Evolutionary conservation across 164 flowering plant genomes (phyloP).

Genomic region (Vitis riparia): DNA sequence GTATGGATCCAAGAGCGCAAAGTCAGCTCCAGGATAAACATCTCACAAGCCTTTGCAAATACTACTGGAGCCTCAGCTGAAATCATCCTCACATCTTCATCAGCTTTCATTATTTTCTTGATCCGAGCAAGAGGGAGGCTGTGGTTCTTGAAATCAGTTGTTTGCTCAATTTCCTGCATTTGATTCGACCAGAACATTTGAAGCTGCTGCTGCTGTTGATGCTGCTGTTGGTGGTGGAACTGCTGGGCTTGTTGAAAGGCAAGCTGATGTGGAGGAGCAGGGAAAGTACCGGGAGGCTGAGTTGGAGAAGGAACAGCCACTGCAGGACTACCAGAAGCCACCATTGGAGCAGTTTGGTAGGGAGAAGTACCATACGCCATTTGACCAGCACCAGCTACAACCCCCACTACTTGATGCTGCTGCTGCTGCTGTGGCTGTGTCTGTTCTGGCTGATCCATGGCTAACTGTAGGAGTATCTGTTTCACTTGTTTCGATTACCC

Average conservation of each 20-base stretch:
- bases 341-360: conserved; percentile 28
- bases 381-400: conserved; percentile 22
- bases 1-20: conserved; percentile 55
- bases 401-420: conserved; percentile 34
- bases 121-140: conserved; percentile 50
- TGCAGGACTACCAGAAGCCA: conserved; percentile 32
- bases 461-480: not conserved
- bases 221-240: conserved; percentile 46
- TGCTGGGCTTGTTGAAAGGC: conserved; percentile 42
- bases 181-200: conserved; percentile 49
- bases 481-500: not conserved
- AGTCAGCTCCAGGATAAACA: conserved; percentile 53
- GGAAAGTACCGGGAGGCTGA: conserved; percentile 23
- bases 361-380: conserved; percentile 21
- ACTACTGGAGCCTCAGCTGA: conserved; percentile 58
- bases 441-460: conserved; percentile 37
- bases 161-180: conserved; percentile 49
- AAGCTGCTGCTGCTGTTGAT: conserved; percentile 47
- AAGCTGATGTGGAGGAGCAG: conserved; percentile 33
- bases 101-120: conserved; percentile 53
- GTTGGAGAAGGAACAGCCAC: conserved; percentile 28
- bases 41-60: conserved; percentile 57
- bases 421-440: conserved; percentile 28
- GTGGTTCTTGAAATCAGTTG: conserved; percentile 46
- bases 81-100: conserved; percentile 54